Evolutionary conservation across 805 yeast species (phyloP), one percentile per base, ranked within the genome.

Genomic region (Zygoascus flipseniorum): DNA sequence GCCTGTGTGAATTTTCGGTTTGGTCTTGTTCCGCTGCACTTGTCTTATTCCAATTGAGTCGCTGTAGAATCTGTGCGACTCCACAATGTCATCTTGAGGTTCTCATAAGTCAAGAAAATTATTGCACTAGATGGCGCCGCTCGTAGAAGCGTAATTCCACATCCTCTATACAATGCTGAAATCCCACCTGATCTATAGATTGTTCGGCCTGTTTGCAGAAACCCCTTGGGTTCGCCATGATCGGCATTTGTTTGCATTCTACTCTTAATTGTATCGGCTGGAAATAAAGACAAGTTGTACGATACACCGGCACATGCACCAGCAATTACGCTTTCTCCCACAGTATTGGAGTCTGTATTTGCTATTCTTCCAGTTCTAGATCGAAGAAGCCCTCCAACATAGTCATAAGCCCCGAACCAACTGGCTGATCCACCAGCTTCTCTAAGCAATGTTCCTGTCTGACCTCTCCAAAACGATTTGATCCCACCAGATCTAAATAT

Each of bases 391-490:
- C 31, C 23, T 32, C 56, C 66, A 8, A 77, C 70, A 46, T 76
- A 69, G 65, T 89, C 96, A 66, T 89, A 89, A 16, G 93, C 80
- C 0, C 96, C 92, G 71, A 90, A 90, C 97, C 97, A 90, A 1
- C 92, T 83, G 3, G 95, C 87, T 1, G 96, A 86, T 8, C 97
- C 97, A 31, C 89, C 84, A 41, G 87, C 77, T 65, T 90, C 98
- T 61, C 97, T 77, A 1, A 86, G 58, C 48, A 88, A 69, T 0
- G 98, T 90, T 19, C 93, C 83, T 0, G 82, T 72, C 59, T 89
- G 89, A 1, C 98, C 98, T 57, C 79, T 79, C 96, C 96, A 90
- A 56, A 90, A 74, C 0, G 96, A 97, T 9, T 60, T 44, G 0
- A 87, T 6, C 0, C 97, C 97, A 14, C 76, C 73, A 2, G 72